Base-by-base conservation (phyloP, 2,329 filamentous ascomycete species). In the Verticillium alfalfae region DNA sequence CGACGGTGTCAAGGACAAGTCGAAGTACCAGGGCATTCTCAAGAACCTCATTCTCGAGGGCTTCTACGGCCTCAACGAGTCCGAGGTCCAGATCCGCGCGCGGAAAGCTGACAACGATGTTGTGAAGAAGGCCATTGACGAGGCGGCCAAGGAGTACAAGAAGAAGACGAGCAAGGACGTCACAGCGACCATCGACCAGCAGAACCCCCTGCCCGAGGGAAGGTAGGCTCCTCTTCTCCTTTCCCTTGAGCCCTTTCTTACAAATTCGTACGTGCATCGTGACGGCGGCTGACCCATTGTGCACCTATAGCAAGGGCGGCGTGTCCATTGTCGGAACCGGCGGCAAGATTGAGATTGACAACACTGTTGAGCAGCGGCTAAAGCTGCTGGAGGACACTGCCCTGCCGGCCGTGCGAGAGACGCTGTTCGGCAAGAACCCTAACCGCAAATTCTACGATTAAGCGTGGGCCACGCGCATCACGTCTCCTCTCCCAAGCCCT, bases 311-410 rank as follows among this genome's bases (percentile, higher is more conserved):
- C 71, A 84, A 93, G 63, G 95, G 95, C 64, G 95, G 95, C 70
- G 83, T 96, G 62, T 75, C 85, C 62, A 87, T 99, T 67, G 78
- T 96, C 61, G 92, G 93, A 66, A 89, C 90, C 68, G 84, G 83
- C 67, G 95, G 95, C 74, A 97, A 94, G 84, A 98, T 99, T 74
- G 93, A 97, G 71, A 94, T 99, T 77, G 93, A 97, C 85, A 98
- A 99, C 82, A 98, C 95, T 61, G 91, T 98, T 69, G 95, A 98
- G 75, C 91, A 96, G 74, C 88, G 95, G 67, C 82, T 99, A 76
- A 86, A 85, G 71, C 83, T 98, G 64, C 86, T 98, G 67, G 90
- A 97, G 78, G 88, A 89, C 62, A 90, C 91, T 68, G 91, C 92
- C 59, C 85, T 97, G 62, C 95, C 95, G 15, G 88, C 88, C 55